A percentile compares a stretch with the other conserved stretches of the same genome.
Conservation (phyloP, 2,329 filamentous ascomycete genomes). For the Pseudogymnoascus sp. region DNA sequence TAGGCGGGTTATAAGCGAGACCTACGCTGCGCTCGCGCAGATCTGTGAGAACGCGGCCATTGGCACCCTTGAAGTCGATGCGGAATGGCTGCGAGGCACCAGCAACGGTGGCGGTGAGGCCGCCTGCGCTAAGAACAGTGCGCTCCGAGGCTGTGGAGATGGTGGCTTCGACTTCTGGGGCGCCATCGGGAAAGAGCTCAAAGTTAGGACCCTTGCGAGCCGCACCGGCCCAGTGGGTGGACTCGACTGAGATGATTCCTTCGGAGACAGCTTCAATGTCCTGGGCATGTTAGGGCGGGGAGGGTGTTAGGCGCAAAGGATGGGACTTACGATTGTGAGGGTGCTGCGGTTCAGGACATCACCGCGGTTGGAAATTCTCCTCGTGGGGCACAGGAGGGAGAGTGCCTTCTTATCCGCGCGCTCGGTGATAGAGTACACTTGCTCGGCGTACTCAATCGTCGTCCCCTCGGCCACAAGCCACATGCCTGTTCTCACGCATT, state of each 20-base stretch:
- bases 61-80: conserved; percentile 44
- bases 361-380: conserved; percentile 43
- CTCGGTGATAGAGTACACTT: conserved; percentile 44
- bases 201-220: conserved; percentile 45
- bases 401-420: conserved; percentile 38
- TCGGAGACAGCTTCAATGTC: conserved; percentile 49
- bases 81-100: conserved; percentile 42
- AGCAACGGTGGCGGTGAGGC: conserved; percentile 43
- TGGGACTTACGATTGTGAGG: conserved; percentile 37
- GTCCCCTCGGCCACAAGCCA: conserved; percentile 55
- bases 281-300: conserved; percentile 22
- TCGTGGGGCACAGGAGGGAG: conserved; percentile 48
- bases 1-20: conserved; percentile 45
- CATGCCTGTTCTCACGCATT: conserved; percentile 37
- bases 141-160: conserved; percentile 35
- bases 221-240: conserved; percentile 48
- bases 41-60: conserved; percentile 44
- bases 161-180: conserved; percentile 32
- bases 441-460: conserved; percentile 56
- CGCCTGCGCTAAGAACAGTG: conserved; percentile 43
- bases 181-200: conserved; percentile 46
- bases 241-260: conserved; percentile 50
- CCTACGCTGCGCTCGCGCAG: conserved; percentile 47
- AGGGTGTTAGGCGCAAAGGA: not conserved
- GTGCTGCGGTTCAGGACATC: conserved; percentile 49